phyloP scores from a whole-genome alignment of 73 alveolate species.

The Paramecium primaurelia region DNA sequence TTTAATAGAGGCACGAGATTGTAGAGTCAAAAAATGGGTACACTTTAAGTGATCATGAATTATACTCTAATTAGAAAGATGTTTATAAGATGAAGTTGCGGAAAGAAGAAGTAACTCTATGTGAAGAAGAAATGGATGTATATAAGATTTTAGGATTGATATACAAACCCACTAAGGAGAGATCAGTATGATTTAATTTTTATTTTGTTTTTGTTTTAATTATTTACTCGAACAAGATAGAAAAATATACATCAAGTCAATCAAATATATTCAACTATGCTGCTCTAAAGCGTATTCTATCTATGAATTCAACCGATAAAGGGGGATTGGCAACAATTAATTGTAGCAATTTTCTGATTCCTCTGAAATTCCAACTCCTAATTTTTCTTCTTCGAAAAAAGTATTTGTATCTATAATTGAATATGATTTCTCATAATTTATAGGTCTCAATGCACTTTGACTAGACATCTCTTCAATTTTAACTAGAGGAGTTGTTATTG shows the following conservation, averaged over 20 bases:
- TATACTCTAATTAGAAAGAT: conserved; percentile 66
- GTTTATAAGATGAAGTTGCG: conserved; percentile 56
- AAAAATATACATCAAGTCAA: neutral
- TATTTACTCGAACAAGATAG: neutral
- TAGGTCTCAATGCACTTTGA: neutral
- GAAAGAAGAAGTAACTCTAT: conserved; percentile 67
- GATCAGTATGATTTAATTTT: conserved; percentile 77
- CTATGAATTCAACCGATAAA: neutral
- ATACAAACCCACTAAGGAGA: conserved; percentile 85
- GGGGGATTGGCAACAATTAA: neutral
- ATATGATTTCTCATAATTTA: neutral
- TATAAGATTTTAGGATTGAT: conserved; percentile 74
- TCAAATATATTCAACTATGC: neutral
- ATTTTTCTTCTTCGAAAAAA: neutral
- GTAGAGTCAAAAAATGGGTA: conserved; percentile 84
- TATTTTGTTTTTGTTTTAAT: neutral
- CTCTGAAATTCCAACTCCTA: neutral
- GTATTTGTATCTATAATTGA: neutral
- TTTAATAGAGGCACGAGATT: conserved; percentile 91
- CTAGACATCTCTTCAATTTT: neutral
- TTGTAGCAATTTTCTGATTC: neutral
- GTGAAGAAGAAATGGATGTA: conserved; percentile 89
- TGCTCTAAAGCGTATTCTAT: neutral
- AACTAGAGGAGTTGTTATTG: neutral
- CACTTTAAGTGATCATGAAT: conserved; percentile 87